Conservation (phyloP, 129 eudicot genomes). For the Flaveria brownii region DNA sequence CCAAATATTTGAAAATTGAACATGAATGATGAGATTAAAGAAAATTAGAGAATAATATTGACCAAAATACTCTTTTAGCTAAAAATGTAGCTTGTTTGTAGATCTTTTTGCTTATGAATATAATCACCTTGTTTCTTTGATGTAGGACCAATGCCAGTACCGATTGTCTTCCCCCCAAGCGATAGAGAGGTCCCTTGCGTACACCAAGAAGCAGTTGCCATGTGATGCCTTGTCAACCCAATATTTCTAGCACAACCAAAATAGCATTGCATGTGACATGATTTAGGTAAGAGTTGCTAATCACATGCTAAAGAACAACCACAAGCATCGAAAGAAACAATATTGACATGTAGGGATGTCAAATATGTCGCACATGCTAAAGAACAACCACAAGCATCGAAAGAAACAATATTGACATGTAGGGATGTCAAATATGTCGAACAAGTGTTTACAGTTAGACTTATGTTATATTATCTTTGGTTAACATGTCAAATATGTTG, state of each 20-base stretch:
- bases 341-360: neutral
- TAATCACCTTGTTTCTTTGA: constrained; percentile 62
- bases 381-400: neutral
- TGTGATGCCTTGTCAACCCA: constrained; percentile 61
- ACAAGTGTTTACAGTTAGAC: neutral
- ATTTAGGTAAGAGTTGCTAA: neutral
- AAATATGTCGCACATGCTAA: neutral
- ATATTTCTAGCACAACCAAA: constrained; percentile 53
- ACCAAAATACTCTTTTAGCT: neutral
- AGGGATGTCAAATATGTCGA: neutral
- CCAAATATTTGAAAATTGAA: neutral
- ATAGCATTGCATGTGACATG: neutral
- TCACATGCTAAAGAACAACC: neutral
- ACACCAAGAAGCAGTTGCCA: constrained; percentile 68
- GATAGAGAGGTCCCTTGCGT: constrained; percentile 58
- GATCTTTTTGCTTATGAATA: constrained; percentile 12
- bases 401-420: neutral
- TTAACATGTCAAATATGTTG: neutral
- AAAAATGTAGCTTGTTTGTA: neutral
- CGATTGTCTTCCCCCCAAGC: constrained; percentile 70
- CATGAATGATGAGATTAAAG: constrained; percentile 2
- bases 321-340: neutral
- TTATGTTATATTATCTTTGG: neutral
- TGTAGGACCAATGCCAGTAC: constrained; percentile 67
- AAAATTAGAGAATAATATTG: neutral